phyloP scores from a whole-genome alignment of 2,329 filamentous ascomycete species.

The Cercospora nicotianae region DNA sequence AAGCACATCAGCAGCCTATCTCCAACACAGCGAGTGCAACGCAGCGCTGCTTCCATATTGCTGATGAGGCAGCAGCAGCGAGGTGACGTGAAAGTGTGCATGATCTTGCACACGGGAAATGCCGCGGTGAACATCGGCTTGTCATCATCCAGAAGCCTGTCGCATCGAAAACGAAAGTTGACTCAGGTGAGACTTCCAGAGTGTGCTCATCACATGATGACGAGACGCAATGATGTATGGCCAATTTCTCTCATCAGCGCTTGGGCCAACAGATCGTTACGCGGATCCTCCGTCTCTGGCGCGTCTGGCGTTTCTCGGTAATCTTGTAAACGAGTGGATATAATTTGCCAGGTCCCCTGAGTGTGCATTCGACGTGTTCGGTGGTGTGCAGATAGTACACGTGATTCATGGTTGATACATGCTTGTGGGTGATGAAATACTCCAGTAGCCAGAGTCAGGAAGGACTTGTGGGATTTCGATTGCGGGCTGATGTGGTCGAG shows the following conservation, averaged over 20 bases:
- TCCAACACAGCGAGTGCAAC: too few species aligned
- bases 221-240: not conserved
- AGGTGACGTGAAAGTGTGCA: too few species aligned
- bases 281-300: not conserved
- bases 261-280: not conserved
- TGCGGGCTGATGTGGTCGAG: not conserved
- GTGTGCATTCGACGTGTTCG: not conserved
- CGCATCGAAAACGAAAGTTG: not conserved
- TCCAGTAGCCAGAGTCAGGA: constrained; percentile 32
- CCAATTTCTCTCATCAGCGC: not conserved
- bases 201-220: not conserved
- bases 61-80: too few species aligned
- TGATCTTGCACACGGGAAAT: not conserved
- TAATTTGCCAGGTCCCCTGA: not conserved
- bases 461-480: not conserved
- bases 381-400: not conserved
- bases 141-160: not conserved
- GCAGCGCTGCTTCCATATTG: too few species aligned
- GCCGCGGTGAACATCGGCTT: not conserved
- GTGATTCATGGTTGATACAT: constrained; percentile 6
- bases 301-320: not conserved
- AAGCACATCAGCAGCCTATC: too few species aligned
- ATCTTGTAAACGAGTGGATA: not conserved
- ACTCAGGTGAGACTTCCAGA: not conserved
- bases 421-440: not conserved